Percentiles rank a stretch among this genome's conserved stretches.
Evolutionary conservation across 805 yeast species (phyloP).

Genomic region (Komagataella pastoris): DNA sequence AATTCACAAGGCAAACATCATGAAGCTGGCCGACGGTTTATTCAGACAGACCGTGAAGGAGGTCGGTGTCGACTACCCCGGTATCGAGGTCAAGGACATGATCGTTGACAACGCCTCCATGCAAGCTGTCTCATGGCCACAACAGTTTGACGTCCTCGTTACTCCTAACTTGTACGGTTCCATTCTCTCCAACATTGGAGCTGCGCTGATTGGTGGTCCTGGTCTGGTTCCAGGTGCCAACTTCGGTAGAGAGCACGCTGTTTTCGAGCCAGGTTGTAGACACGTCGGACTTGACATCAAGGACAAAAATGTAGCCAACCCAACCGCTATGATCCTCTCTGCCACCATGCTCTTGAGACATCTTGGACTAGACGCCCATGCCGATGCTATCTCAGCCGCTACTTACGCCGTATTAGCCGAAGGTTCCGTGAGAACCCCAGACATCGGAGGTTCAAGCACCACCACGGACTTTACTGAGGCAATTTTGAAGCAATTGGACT

Average conservation of each 20-base stretch:
- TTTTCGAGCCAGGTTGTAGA: slow-evolving; percentile 99
- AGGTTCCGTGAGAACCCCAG: slow-evolving; percentile 74
- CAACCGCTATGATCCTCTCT: slow-evolving; percentile 93
- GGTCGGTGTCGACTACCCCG: slow-evolving; percentile 79
- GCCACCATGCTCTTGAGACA: slow-evolving; percentile 90
- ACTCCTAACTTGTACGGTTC: slow-evolving; percentile 98
- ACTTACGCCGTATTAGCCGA: slow-evolving; percentile 84
- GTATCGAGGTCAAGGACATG: slow-evolving; percentile 74
- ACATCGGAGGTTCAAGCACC: slow-evolving; percentile 81
- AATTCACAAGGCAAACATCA: slow-evolving; percentile 97
- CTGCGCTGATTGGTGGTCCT: slow-evolving; percentile 95
- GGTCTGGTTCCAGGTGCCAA: slow-evolving; percentile 98
- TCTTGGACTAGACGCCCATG: slow-evolving; percentile 74
- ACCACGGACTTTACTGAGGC: slow-evolving; percentile 95
- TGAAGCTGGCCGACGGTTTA: slow-evolving; percentile 97
- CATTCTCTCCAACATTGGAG: slow-evolving; percentile 94
- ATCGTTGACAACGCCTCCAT: slow-evolving; percentile 98
- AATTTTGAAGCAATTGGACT: slow-evolving; percentile 54
- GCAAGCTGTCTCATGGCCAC: slow-evolving; percentile 98
- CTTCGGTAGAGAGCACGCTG: slow-evolving; percentile 95
- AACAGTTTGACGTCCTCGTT: slow-evolving; percentile 95
- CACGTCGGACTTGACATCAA: slow-evolving; percentile 95
- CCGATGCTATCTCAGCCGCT: slow-evolving; percentile 80
- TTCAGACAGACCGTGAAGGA: slow-evolving; percentile 89
- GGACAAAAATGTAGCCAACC: slow-evolving; percentile 93